Evolutionary conservation across 805 yeast genomes (phyloP), one percentile per base, ranked within the genome.

Genomic region (Yarrowia bubula): DNA sequence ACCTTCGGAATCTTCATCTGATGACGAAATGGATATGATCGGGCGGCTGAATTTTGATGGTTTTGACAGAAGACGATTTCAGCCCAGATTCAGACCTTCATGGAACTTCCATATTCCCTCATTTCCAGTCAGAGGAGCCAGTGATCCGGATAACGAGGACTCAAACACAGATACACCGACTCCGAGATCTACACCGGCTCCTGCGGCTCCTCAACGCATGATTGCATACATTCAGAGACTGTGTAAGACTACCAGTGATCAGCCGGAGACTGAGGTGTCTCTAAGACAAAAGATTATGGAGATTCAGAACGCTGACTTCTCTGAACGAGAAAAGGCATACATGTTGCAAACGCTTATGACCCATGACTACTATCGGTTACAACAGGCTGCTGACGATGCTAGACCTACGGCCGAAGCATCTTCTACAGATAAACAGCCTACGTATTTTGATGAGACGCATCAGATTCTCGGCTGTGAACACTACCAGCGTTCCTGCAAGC

Each of bases 401-500:
- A 31, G 43, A 8, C 46, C 38, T 15, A 37, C 42, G 5, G 43
- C 66, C 0, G 67, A 46, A 10, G 37, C 48, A 10, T 38, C 39
- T 6, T 32, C 35, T 7, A 65, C 50, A 17, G 57, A 83, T 68
- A 78, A 83, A 66, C 78, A 76, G 70, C 84, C 88, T 50, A 85
- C 84, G 67, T 80, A 83, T 66, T 83, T 82, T 13, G 74, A 74
- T 14, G 68, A 68, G 3, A 65, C 62, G 11, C 76, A 77, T 13
- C 77, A 77, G 1, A 76, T 83, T 1, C 73, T 87, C 33, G 98
- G 98, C 2, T 92, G 98, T 73, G 77, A 77, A 18, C 98, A 92
- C 75, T 92, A 92, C 75, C 88, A 85, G 71, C 78, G 96, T 38
- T 86, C 87, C 67, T 91, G 96, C 76, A 91, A 92, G 73, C 75